Conservation (phyloP, 2,329 filamentous ascomycete genomes). For the Cryphonectria radicalis region DNA sequence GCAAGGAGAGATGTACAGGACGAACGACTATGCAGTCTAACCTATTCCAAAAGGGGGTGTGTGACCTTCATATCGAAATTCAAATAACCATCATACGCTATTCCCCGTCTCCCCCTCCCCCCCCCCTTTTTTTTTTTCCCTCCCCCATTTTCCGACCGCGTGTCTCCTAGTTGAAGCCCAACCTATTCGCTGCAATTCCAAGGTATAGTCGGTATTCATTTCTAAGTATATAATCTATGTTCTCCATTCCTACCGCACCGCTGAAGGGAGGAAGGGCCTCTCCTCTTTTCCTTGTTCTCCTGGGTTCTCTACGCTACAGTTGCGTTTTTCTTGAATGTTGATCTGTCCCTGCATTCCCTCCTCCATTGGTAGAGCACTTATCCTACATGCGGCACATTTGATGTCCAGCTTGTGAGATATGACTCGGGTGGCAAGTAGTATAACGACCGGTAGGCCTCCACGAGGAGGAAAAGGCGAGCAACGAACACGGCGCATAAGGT, state of each 20-base stretch:
- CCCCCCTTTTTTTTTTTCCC: too few relatives aligned
- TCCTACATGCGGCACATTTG: neutral
- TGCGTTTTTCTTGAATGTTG: too few relatives aligned
- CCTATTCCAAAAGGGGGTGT: constrained; percentile 11
- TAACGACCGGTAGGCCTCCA: neutral
- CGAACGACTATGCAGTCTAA: neutral
- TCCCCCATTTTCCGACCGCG: too few relatives aligned
- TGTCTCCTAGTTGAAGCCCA: neutral
- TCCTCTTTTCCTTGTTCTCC: too few relatives aligned
- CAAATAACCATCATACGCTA: neutral
- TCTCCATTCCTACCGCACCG: too few relatives aligned
- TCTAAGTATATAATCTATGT: too few relatives aligned
- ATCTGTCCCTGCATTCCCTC: too few relatives aligned
- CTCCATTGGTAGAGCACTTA: neutral
- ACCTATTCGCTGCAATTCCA: too few relatives aligned
- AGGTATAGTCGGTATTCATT: too few relatives aligned
- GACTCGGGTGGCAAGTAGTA: neutral
- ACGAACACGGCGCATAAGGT: neutral
- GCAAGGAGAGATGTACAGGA: neutral
- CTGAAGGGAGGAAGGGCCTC: too few relatives aligned
- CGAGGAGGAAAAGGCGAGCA: neutral
- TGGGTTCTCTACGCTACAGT: too few relatives aligned
- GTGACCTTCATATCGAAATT: neutral
- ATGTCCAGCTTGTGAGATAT: neutral
- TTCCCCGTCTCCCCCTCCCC: too few relatives aligned